These are phyloP conservation scores for Veloboletus limbatus DNA, from an alignment of 1,284 basidiomycete genomes.

Conservation along the genomic window DNA sequence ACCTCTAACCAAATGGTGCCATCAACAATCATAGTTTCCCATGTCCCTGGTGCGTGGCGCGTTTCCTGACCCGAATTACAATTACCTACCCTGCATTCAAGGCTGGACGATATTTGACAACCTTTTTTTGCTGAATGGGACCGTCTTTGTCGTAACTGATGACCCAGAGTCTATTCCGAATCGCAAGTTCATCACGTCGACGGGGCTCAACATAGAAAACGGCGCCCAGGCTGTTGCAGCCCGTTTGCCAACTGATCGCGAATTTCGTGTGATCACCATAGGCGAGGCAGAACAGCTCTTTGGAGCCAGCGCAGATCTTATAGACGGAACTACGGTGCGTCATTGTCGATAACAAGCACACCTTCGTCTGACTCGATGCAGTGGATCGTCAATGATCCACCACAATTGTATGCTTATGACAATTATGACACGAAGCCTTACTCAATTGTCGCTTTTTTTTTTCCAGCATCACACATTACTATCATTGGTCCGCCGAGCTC, in stretches of 20 bases:
- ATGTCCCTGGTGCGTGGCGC: conserved; percentile 52
- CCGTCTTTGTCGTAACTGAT: conserved; percentile 70
- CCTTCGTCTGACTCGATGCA: conserved; percentile 29
- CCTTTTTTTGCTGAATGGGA: conserved; percentile 73
- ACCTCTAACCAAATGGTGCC: conserved; percentile 39
- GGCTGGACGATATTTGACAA: conserved; percentile 86
- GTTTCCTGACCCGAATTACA: background rate
- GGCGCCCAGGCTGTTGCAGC: conserved; percentile 43
- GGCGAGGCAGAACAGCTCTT: conserved; percentile 68
- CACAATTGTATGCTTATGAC: conserved; percentile 65
- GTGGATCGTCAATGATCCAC: conserved; percentile 79
- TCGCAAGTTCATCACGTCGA: conserved; percentile 55
- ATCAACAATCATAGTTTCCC: conserved; percentile 55
- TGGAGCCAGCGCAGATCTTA: conserved; percentile 55
- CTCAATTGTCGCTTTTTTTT: background rate
- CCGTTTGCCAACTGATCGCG: conserved; percentile 68
- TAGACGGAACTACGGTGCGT: conserved; percentile 66
- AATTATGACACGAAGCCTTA: background rate
- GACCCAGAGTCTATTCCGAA: conserved; percentile 53
- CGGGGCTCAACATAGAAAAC: conserved; percentile 47
- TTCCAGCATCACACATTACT: conserved; percentile 71
- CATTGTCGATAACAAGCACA: background rate
- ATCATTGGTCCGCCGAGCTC: conserved; percentile 85
- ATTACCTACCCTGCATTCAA: conserved; percentile 26
- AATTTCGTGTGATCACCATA: conserved; percentile 73